A percentile compares a stretch with the other conserved stretches of the same genome.
These are phyloP conservation scores for Ilex aquifolium DNA, from an alignment of 257 asterid genomes.

Conservation along the genomic window DNA sequence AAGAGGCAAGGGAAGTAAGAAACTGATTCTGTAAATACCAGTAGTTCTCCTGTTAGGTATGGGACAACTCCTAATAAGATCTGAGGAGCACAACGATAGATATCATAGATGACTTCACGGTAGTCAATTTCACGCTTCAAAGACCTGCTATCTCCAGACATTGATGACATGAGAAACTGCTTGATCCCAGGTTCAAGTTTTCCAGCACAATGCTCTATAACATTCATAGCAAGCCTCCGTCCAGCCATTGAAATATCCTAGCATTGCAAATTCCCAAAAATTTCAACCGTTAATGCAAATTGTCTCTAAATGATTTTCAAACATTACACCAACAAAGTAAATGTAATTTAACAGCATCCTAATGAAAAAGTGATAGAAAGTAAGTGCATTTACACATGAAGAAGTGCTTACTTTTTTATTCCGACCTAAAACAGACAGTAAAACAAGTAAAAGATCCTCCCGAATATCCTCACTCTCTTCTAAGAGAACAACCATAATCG, in stretches of 20 bases:
- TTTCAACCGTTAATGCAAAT: slow-evolving; percentile 7
- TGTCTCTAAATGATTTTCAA: slow-evolving; percentile 8
- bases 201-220: slow-evolving; percentile 66
- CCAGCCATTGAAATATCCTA: slow-evolving; percentile 72
- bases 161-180: slow-evolving; percentile 76
- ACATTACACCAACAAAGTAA: slow-evolving; percentile 12
- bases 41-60: slow-evolving; percentile 90
- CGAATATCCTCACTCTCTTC: slow-evolving; percentile 93
- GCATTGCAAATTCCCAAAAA: slow-evolving; percentile 13
- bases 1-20: slow-evolving; percentile 6
- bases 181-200: slow-evolving; percentile 84
- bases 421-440: slow-evolving; percentile 76
- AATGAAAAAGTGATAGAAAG: neutral
- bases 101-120: slow-evolving; percentile 71
- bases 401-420: slow-evolving; percentile 46
- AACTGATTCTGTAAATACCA: slow-evolving; percentile 50
- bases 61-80: slow-evolving; percentile 86
- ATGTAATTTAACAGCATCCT: neutral
- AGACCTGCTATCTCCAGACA: slow-evolving; percentile 78
- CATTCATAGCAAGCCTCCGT: slow-evolving; percentile 79
- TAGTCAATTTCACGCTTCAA: slow-evolving; percentile 52
- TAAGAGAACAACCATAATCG: slow-evolving; percentile 77
- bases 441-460: slow-evolving; percentile 60
- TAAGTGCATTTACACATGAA: neutral
- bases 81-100: slow-evolving; percentile 74